phyloP scores from a whole-genome alignment of 768 basidiomycete genomes.

The Macrolepiota fuliginosa region DNA sequence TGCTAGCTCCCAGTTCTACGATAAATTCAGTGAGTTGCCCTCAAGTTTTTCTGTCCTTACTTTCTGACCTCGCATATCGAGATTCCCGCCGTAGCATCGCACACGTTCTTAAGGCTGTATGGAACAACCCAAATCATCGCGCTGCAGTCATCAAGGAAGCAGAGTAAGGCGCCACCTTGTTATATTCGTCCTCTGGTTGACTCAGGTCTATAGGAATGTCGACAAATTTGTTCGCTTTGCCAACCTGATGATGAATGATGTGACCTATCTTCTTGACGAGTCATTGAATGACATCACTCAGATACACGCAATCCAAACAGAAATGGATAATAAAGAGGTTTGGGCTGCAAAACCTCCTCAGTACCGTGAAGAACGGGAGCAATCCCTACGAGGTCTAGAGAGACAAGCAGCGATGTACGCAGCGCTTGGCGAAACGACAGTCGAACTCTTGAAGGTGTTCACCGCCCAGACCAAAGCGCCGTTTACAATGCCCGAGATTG shows the following conservation, averaged over 20 bases:
- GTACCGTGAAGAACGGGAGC: slow-evolving; percentile 83
- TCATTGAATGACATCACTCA: slow-evolving; percentile 86
- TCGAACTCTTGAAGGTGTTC: slow-evolving; percentile 89
- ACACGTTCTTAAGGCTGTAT: slow-evolving; percentile 83
- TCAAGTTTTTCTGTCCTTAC: background rate
- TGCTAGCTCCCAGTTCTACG: slow-evolving; percentile 97
- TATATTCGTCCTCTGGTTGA: background rate
- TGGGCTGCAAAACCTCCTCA: slow-evolving; percentile 69
- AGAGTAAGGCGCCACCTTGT: slow-evolving; percentile 40
- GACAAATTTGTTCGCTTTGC: slow-evolving; percentile 95
- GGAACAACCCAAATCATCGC: slow-evolving; percentile 88
- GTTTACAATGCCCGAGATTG: slow-evolving; percentile 96
- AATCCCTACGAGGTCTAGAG: slow-evolving; percentile 76
- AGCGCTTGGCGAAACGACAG: slow-evolving; percentile 81
- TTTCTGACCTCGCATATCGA: background rate
- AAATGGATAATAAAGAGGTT: slow-evolving; percentile 72
- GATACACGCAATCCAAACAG: slow-evolving; percentile 81
- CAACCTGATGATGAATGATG: slow-evolving; percentile 98
- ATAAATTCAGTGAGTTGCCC: slow-evolving; percentile 81
- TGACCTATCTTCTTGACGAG: slow-evolving; percentile 97
- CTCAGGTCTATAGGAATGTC: slow-evolving; percentile 55
- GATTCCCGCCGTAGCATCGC: slow-evolving; percentile 75
- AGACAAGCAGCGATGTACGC: slow-evolving; percentile 84
- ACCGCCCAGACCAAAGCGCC: slow-evolving; percentile 89
- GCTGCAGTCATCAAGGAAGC: slow-evolving; percentile 83